A percentile compares a stretch with the other conserved stretches of the same genome.
These are phyloP conservation scores for Neurospora intermedia DNA, from an alignment of 495 filamentous ascomycete genomes.

Conservation along the genomic window DNA sequence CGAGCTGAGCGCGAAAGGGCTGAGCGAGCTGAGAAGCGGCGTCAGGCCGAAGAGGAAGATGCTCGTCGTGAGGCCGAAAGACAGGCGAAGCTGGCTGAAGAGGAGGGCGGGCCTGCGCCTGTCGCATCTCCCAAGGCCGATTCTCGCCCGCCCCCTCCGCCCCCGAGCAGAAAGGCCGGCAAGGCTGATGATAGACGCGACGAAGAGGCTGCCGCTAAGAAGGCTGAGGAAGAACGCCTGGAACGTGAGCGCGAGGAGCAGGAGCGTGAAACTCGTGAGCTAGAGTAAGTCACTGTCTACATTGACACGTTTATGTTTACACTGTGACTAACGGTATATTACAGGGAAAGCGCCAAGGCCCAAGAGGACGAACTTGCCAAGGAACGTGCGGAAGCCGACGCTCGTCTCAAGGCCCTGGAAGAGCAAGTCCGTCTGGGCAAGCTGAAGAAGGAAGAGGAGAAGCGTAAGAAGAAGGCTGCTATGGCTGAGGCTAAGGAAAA, in stretches of 20 bases:
- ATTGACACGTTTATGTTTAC: background rate
- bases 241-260: conserved; percentile 68
- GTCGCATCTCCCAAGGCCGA: conserved; percentile 37
- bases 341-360: conserved; percentile 61
- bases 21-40: conserved; percentile 75
- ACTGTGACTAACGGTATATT: conserved; percentile 19
- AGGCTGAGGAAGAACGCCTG: conserved; percentile 43
- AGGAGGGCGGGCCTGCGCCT: conserved; percentile 56
- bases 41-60: conserved; percentile 91
- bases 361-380: conserved; percentile 70
- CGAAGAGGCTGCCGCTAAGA: conserved; percentile 41
- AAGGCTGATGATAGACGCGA: conserved; percentile 42
- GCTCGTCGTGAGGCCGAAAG: conserved; percentile 78
- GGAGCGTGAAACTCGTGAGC: conserved; percentile 56
- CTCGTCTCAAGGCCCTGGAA: conserved; percentile 76
- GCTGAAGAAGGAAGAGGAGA: conserved; percentile 95
- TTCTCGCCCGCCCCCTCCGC: conserved; percentile 75
- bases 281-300: conserved; percentile 61
- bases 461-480: conserved; percentile 78
- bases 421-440: conserved; percentile 91
- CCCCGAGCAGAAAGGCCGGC: conserved; percentile 65
- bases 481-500: conserved; percentile 79
- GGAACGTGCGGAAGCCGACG: conserved; percentile 73
- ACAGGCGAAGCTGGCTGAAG: conserved; percentile 75
- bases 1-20: conserved; percentile 78